Base-by-base conservation (phyloP, 805 yeast species). In the Ogataea pilisensis region DNA sequence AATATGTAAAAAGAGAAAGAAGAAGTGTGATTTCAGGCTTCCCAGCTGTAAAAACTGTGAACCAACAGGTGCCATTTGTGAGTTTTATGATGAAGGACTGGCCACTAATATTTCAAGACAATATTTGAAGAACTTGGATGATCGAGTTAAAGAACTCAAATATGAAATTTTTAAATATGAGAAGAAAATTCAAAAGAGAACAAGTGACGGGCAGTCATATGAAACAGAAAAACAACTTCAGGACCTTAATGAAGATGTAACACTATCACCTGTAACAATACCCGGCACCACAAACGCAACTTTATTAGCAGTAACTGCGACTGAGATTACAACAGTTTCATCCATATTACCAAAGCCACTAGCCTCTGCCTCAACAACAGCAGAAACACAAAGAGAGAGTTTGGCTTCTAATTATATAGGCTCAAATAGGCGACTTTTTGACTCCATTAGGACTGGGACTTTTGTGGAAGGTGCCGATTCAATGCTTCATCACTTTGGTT, bases 61-160 rank as follows among this genome's bases (percentile, higher is more conserved):
- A n/a, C 17, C 44, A 2, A 48, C 45, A 46, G 55, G 55, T 9
- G 36, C 45, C 4, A 42, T 45, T 8, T 51, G 53, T 36, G 49
- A 47, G 30, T 51, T 43, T 24, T 47, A 45, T 32, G 55, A 51
- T 35, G 54, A 49, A 35, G 53, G 54, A 5, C 27, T 51, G 2
- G 52, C 50, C 4, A 30, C 36, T 6, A 45, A 39, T 32, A 31
- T 46, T 12, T 41, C 49, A 3, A 38, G 53, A 13, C 36, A 34
- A 21, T 51, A 51, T 29, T 26, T 51, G 24, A 47, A 47, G 30
- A 39, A 37, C n/a, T 27, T 51, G 13, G 45, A 49, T 31, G 52
- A 46, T 27, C 41, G 36, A 17, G 37, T 51, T 11, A 41, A 37
- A 11, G 39, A 34, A 7, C 41, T 51, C n/a, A 49, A 47, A 22